Evolutionary conservation across 2,329 filamentous ascomycete genomes (phyloP), one percentile per base, ranked within the genome.

Genomic region (Fusarium austroafricanum): DNA sequence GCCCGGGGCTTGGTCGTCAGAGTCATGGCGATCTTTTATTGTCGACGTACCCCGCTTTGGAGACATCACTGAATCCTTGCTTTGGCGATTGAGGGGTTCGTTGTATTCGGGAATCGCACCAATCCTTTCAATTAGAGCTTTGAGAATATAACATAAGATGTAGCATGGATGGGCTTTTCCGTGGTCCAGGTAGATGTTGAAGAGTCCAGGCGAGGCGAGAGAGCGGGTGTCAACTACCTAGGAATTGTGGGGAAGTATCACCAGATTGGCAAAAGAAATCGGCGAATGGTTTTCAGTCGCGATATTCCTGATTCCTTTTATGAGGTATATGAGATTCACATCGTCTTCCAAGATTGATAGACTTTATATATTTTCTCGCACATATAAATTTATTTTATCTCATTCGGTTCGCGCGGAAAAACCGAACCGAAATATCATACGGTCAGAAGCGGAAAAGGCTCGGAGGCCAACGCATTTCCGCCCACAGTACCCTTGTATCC

Each of bases 31-130:
- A 35, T 17, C 37, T 37, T 52, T 66, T 12, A 33, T 15, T 6
- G 21, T 61, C 4, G 40, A 2, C 6, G 21, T 52, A 66, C 55
- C 61, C 63, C 63, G 63, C 63, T 66, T 39, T 35, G 29, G 37
- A 10, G 44, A 46, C 61, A 66, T 61, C 35, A 21, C n/a, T 20
- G 35, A 21, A 18, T 31, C 6, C 26, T 37, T 21, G 10, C 3
- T 23, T 6, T 17, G 29, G 9, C 1, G 35, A 17, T 38, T 8
- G 21, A 33, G 4, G 14, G 31, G 15, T 31, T 31, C 10, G 14
- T 38, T 17, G 23, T 31, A 33, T 12, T 46, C 15, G 15, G 28
- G 20, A 14, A 29, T 28, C 18, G 21, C 5, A 6, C 46, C 18
- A 29, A n/a, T n/a, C 2, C 26, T 21, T 31, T 23, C 10, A 18